Evolutionary conservation across 176 grass and related monocot species (phyloP).

Genomic region (Carex cristatella): DNA sequence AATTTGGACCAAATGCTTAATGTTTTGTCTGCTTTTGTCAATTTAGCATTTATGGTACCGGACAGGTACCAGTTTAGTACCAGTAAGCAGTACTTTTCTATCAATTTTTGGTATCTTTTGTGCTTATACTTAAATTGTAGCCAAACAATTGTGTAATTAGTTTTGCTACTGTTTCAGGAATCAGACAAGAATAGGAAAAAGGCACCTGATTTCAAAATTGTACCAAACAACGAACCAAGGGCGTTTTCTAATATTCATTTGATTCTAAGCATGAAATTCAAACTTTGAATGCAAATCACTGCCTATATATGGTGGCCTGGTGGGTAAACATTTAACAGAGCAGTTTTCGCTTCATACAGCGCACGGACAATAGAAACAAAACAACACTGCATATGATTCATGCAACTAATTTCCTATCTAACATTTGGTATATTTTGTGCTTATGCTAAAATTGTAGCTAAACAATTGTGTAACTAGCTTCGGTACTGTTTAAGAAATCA

Average conservation of each 20-base stretch:
- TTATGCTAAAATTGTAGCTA: background rate
- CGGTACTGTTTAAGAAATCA: background rate
- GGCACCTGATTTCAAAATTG: background rate
- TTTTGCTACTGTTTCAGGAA: background rate
- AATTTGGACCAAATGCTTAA: conserved; percentile 19
- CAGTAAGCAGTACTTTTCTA: background rate
- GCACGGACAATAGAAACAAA: too few relatives aligned
- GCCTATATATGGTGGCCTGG: too few relatives aligned
- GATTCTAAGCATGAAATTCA: background rate
- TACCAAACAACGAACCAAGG: background rate
- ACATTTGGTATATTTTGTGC: background rate
- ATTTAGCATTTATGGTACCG: background rate
- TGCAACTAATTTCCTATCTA: background rate
- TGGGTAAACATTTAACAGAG: too few relatives aligned
- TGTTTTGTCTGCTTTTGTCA: background rate
- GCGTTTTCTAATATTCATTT: background rate
- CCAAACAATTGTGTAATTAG: background rate
- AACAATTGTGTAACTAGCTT: background rate
- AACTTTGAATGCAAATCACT: background rate
- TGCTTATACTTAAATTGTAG: background rate
- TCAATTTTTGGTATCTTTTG: background rate
- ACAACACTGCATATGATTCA: too few relatives aligned
- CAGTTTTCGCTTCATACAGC: too few relatives aligned
- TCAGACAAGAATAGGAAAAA: background rate
- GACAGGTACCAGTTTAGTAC: background rate